phyloP scores from a whole-genome alignment of 2,329 filamentous ascomycete genomes.

The Claviceps sp. region DNA sequence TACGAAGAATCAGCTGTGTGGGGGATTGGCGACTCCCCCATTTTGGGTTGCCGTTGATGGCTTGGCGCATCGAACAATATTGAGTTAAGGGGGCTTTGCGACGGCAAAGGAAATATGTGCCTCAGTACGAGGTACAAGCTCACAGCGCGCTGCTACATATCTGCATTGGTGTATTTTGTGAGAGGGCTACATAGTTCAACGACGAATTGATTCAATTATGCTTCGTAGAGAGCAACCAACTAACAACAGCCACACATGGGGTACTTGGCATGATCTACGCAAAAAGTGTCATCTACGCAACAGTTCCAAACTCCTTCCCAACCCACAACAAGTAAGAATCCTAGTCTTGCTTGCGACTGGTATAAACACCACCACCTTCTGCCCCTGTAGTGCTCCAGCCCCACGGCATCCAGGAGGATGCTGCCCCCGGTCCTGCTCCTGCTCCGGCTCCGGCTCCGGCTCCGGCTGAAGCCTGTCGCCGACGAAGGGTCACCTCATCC shows the following conservation, averaged over 20 bases:
- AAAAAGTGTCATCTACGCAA: slow-evolving; percentile 4
- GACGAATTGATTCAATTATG: no score
- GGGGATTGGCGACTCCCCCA: not conserved
- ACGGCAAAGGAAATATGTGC: not conserved
- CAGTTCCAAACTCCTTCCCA: slow-evolving; percentile 17
- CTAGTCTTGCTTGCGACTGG: slow-evolving; percentile 26
- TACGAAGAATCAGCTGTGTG: no score
- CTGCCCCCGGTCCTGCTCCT: slow-evolving; percentile 8
- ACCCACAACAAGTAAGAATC: slow-evolving; percentile 10
- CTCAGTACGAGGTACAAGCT: no score
- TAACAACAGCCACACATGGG: no score
- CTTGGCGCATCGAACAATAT: no score
- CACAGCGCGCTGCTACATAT: no score
- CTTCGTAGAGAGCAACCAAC: no score
- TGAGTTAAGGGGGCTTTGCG: not conserved
- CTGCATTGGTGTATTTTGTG: no score
- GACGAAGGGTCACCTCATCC: slow-evolving; percentile 28
- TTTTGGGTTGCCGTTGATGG: not conserved
- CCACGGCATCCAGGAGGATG: slow-evolving; percentile 37
- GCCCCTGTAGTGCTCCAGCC: slow-evolving; percentile 23
- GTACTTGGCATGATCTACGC: no score
- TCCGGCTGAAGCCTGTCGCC: slow-evolving; percentile 13
- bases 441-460: not conserved
- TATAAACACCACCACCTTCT: slow-evolving; percentile 13
- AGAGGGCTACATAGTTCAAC: no score